Evolutionary conservation across 768 basidiomycete species (phyloP).

Genomic region (Heimioporus sp.): DNA sequence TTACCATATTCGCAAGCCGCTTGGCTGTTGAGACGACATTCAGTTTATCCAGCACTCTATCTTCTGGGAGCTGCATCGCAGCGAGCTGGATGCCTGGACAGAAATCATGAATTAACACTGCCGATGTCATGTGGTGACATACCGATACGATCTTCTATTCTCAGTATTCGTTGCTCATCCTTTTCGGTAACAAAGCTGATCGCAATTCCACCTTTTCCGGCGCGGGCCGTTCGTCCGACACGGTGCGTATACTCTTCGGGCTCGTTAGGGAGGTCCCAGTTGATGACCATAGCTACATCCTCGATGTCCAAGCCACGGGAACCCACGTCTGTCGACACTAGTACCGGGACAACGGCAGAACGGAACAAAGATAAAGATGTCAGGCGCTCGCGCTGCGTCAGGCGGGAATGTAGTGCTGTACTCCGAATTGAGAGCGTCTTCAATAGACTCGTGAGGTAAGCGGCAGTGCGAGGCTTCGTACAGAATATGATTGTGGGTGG

Average conservation of each 20-base stretch:
- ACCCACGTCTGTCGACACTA: conserved; percentile 94
- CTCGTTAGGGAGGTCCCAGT: conserved; percentile 92
- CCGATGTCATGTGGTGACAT: conserved; percentile 28
- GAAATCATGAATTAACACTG: not conserved
- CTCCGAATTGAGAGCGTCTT: conserved; percentile 79
- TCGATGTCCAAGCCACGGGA: conserved; percentile 95
- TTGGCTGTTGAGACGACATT: conserved; percentile 92
- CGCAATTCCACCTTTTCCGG: conserved; percentile 84
- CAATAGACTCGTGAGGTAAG: conserved; percentile 80
- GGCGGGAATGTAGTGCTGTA: conserved; percentile 87
- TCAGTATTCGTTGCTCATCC: conserved; percentile 81
- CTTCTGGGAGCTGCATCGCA: conserved; percentile 77
- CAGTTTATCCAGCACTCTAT: conserved; percentile 76
- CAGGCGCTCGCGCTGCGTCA: conserved; percentile 89
- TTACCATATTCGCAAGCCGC: conserved; percentile 89
- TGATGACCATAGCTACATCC: conserved; percentile 93
- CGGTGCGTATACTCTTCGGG: conserved; percentile 96
- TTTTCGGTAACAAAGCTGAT: conserved; percentile 94
- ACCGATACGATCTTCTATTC: conserved; percentile 88
- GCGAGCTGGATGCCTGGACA: conserved; percentile 65
- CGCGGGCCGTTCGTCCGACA: conserved; percentile 90
- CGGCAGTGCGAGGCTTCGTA: conserved; percentile 79
- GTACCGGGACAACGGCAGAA: conserved; percentile 80
- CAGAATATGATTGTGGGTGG: conserved; percentile 98
- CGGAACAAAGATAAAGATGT: conserved; percentile 84